A percentile compares a stretch with the other conserved stretches of the same genome.
phyloP scores from a whole-genome alignment of 31 red algal species.

The Porphyra umbilicalis region DNA sequence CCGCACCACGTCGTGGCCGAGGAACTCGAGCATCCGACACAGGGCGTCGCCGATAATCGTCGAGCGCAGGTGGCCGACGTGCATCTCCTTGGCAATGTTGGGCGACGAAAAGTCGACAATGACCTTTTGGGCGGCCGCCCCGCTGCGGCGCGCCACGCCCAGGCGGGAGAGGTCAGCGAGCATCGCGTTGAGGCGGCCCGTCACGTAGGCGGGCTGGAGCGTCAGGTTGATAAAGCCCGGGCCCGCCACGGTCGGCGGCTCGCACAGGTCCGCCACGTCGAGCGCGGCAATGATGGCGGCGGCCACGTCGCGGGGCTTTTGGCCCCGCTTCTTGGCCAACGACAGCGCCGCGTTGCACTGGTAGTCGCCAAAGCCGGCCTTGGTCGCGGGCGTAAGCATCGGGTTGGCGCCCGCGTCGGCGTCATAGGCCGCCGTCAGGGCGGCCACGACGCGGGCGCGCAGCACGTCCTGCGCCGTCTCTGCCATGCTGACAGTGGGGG shows the following conservation, averaged over 20 bases:
- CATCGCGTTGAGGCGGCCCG: conserved; percentile 33
- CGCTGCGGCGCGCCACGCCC: conserved; percentile 17
- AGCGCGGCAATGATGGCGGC: conserved; percentile 45
- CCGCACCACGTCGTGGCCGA: conserved; percentile 82
- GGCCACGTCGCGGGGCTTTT: conserved; percentile 74
- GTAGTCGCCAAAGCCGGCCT: conserved; percentile 92
- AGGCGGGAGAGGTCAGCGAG: conserved; percentile 39
- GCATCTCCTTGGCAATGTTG: conserved; percentile 99
- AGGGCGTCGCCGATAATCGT: conserved; percentile 97
- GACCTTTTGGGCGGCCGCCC: conserved; percentile 23
- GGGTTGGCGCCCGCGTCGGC: conserved; percentile 41
- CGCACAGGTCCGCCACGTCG: conserved; percentile 50
- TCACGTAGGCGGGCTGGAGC: conserved; percentile 66
- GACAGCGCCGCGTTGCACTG: conserved; percentile 93
- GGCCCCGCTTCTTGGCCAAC: conserved; percentile 43
- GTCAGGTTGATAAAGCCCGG: conserved; percentile 97
- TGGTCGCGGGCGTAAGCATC: conserved; percentile 73
- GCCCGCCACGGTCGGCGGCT: conserved; percentile 53
- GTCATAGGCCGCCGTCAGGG: conserved; percentile 48
- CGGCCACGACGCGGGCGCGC: conserved; percentile 35
- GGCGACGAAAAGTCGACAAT: conserved; percentile 94
- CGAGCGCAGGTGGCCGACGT: conserved; percentile 90
- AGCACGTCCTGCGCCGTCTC: conserved; percentile 11
- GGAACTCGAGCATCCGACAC: conserved; percentile 85
- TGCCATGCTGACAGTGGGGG: background rate